Evolutionary conservation across 208 protist genomes (phyloP), one percentile per base, ranked within the genome.

Genomic region (Angomonas ambiguus): DNA sequence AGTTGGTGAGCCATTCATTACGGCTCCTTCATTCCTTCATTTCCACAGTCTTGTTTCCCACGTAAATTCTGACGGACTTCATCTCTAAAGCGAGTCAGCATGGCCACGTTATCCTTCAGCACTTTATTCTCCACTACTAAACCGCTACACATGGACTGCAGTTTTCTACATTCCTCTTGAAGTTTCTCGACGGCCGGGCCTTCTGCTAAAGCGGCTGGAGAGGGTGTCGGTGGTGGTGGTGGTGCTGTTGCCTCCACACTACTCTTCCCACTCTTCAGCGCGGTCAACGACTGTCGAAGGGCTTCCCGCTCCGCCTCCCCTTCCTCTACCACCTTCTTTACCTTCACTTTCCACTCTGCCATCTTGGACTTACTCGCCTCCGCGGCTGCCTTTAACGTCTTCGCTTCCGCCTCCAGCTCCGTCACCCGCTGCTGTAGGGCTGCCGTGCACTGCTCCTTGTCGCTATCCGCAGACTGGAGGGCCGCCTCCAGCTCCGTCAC

Each of bases 41-140:
- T n/a, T 24, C n/a, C 6, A 22, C 38, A 45, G 11, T 45, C 38
- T 45, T 45, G 16, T 16, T 45, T 34, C n/a, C 58, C 13, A 3
- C 57, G 65, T 8, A 77, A 38, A 51, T 65, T 66, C 6, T 31
- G 51, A 65, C 69, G 68, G 25, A 72, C 72, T 48, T 33, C 62
- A 73, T 8, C 57, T n/a, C 60, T 75, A 63, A 51, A 83, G 56
- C 2, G 69, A 58, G 18, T 41, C 65, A 69, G 64, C 55, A 68
- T 38, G 2, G n/a, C 25, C 16, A 78, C 20, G 22, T 20, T 69
- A 35, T 38, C 31, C 0, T 27, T 62, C 31, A 76, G 55, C 16
- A 31, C 24, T 4, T 0, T 58, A 20, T 82, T 82, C 48, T 82
- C 67, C 0, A 18, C 4, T 2, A 25, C 35, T 13, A 77, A 51